Evolutionary conservation across 2,329 filamentous ascomycete genomes (phyloP).

Genomic region (Metarhizium album): DNA sequence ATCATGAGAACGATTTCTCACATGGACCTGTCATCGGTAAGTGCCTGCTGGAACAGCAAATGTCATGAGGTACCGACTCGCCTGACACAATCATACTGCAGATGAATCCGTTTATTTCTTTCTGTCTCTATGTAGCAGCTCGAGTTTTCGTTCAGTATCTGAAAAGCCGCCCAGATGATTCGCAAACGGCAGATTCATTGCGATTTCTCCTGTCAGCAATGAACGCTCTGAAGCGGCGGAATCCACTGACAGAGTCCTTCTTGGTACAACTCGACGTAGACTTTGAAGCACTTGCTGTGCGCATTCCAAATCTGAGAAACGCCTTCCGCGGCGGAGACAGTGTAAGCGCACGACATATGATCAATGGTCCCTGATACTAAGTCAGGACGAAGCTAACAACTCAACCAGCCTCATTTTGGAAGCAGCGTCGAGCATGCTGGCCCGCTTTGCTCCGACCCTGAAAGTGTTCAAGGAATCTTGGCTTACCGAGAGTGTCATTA

Average conservation of each 20-base stretch:
- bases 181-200: slow-evolving; percentile 66
- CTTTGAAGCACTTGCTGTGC: slow-evolving; percentile 60
- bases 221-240: slow-evolving; percentile 77
- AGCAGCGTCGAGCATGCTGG: slow-evolving; percentile 4
- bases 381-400: slow-evolving; percentile 1
- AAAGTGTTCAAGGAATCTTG: slow-evolving; percentile 30
- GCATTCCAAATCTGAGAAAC: slow-evolving; percentile 45
- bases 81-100: slow-evolving; percentile 26
- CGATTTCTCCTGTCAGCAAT: slow-evolving; percentile 86
- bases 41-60: slow-evolving; percentile 19
- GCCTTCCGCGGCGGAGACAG: slow-evolving; percentile 43
- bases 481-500: slow-evolving; percentile 34
- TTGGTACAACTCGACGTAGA: slow-evolving; percentile 89
- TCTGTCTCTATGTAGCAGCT: slow-evolving; percentile 91
- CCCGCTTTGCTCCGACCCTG: slow-evolving; percentile 23
- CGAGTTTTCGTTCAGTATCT: slow-evolving; percentile 93
- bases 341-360: slow-evolving; percentile 26
- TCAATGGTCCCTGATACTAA: background rate
- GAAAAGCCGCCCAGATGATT: slow-evolving; percentile 85
- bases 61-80: background rate
- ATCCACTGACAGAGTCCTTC: slow-evolving; percentile 89
- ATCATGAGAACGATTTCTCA: slow-evolving; percentile 95
- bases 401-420: slow-evolving; percentile 1
- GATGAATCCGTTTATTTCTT: slow-evolving; percentile 94
- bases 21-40: slow-evolving; percentile 70